Percentiles rank a stretch among this genome's conserved stretches.
Evolutionary conservation across 495 filamentous ascomycete species (phyloP).

Genomic region (Aspergillus homomorphus): DNA sequence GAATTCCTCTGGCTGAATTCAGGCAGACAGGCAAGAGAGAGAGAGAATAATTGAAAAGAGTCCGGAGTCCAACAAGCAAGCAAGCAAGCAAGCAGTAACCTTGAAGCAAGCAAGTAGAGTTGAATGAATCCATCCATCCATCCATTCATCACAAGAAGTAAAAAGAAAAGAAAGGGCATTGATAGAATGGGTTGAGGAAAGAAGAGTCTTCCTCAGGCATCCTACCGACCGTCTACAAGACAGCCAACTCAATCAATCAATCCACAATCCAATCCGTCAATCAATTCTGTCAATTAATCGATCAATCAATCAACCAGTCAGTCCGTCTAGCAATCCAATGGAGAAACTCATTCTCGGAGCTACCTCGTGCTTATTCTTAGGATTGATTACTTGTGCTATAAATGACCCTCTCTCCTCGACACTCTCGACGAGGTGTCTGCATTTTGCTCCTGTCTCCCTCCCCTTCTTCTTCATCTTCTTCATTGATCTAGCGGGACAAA

Average conservation of each 20-base stretch:
- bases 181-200: background rate
- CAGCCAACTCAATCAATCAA: background rate
- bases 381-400: background rate
- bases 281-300: background rate
- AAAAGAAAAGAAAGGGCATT: background rate
- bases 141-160: no score
- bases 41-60: no score
- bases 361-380: background rate
- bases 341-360: background rate
- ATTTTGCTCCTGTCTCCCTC: background rate
- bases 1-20: slow-evolving; percentile 8
- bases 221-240: background rate
- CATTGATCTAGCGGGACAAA: background rate
- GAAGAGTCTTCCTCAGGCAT: slow-evolving; percentile 11
- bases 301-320: background rate
- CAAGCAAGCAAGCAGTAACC: no score
- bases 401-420: background rate
- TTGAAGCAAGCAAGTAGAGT: background rate
- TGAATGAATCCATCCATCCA: background rate
- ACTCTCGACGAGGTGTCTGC: background rate
- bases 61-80: no score
- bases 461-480: background rate
- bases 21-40: background rate
- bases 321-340: no score
- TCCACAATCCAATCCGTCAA: background rate